Evolutionary conservation across 2,329 filamentous ascomycete species (phyloP), one percentile per base, ranked within the genome.

Genomic region (Blastomyces silverae): DNA sequence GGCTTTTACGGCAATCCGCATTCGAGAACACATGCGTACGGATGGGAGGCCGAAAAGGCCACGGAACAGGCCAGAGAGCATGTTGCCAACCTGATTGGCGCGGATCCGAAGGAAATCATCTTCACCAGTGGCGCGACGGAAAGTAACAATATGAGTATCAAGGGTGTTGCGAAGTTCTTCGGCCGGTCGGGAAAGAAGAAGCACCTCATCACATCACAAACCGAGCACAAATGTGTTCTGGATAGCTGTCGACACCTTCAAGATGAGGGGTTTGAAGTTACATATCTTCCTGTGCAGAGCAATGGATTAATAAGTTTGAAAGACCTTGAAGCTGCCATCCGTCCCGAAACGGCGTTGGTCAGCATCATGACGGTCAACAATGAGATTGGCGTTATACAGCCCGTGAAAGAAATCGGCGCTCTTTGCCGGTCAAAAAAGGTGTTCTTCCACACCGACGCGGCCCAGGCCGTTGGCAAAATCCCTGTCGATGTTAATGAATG

Each of bases 361-460:
- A 97, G 92, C 74, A 90, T 99, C 78, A 99, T 99, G 94, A 88
- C 94, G 0, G 94, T 99, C 73, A 99, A 99, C 82, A 99, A 99
- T 77, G 94, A 99, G 79, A 97, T 99, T 72, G 94, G 94, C 73
- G 94, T 99, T n/a, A 95, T 99, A 65, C 94, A 99, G 78, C 94
- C 94, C 0, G 80, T 99, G 65, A 90, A 91, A 71, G 87, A 96
- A 79, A 99, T 99, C 75, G 94, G 94, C 73, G 89, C 89, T 78
- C 82, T 99, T 17, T 99, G 94, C 78, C 87, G 94, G 61, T 84
- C 87, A 64, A 94, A 91, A 78, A 97, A 97, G 82, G 83, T 97
- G 56, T 99, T 97, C 79, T 99, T 99, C 85, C 94, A 99, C 80
- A 96, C 92, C 31, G 94, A 99, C 77, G 94, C 84, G 62, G 94